These are phyloP conservation scores for Bocquillonia castaneifolia DNA, from an alignment of 441 rosid species.

Conservation along the genomic window DNA sequence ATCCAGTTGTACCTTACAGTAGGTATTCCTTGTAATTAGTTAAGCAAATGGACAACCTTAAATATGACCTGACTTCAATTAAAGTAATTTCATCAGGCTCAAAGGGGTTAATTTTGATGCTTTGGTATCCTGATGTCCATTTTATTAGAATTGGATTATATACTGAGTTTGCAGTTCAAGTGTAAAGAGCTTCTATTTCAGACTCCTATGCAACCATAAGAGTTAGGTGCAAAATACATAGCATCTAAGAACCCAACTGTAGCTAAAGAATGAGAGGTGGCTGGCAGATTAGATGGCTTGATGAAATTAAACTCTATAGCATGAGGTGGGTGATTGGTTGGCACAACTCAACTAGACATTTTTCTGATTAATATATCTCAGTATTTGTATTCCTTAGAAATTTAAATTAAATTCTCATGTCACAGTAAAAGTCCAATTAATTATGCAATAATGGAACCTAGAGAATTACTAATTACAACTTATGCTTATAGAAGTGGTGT, in stretches of 20 bases:
- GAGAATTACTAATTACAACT: not conserved
- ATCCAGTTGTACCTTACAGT: too few relatives aligned
- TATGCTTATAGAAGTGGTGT: not conserved
- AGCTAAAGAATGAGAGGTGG: not conserved
- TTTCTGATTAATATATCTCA: not conserved
- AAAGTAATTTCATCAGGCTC: not conserved
- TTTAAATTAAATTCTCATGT: conserved; percentile 1
- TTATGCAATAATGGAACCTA: not conserved
- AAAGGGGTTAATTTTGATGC: not conserved
- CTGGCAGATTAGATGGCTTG: not conserved
- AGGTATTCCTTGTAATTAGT: not conserved
- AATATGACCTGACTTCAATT: not conserved
- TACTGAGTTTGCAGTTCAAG: not conserved
- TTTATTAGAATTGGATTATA: not conserved
- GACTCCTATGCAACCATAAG: not conserved
- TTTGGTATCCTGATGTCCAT: not conserved
- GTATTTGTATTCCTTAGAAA: not conserved
- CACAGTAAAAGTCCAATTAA: not conserved
- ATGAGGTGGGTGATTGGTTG: not conserved
- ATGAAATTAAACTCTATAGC: not conserved
- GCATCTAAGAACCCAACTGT: not conserved
- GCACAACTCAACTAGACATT: not conserved
- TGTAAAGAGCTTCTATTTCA: not conserved
- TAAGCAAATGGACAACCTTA: not conserved
- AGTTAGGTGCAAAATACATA: not conserved